phyloP scores from a whole-genome alignment of 768 basidiomycete genomes.

The Hirschioporus abietinus region DNA sequence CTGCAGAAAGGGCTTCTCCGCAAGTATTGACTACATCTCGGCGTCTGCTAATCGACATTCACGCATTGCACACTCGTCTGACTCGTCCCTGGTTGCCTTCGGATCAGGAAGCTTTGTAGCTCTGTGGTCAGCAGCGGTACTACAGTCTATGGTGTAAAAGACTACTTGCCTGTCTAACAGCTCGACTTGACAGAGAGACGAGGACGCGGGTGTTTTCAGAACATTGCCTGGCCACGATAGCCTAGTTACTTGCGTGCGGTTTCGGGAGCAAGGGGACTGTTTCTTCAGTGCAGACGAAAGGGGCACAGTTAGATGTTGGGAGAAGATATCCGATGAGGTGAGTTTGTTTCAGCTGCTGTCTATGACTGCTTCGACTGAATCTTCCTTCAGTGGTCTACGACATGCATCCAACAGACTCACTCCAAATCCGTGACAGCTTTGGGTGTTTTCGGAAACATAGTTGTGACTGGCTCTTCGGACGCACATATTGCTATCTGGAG shows the following conservation, averaged over 20 bases:
- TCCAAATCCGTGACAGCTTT: slow-evolving; percentile 64
- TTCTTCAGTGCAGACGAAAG: slow-evolving; percentile 74
- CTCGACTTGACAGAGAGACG: slow-evolving; percentile 32
- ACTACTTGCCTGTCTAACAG: slow-evolving; percentile 7
- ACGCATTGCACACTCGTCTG: slow-evolving; percentile 32
- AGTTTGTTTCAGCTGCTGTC: slow-evolving; percentile 30
- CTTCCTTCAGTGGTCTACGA: slow-evolving; percentile 51
- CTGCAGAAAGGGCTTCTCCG: background rate
- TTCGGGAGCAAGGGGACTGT: slow-evolving; percentile 33
- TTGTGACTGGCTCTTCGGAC: slow-evolving; percentile 84
- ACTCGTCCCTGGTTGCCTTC: slow-evolving; percentile 42
- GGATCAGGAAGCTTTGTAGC: slow-evolving; percentile 52
- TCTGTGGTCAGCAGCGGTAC: slow-evolving; percentile 52
- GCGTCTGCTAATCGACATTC: slow-evolving; percentile 44
- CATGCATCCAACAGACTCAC: slow-evolving; percentile 53
- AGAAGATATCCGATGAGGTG: slow-evolving; percentile 26
- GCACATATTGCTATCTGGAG: slow-evolving; percentile 73
- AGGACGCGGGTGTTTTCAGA: slow-evolving; percentile 50
- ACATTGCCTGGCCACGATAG: slow-evolving; percentile 76
- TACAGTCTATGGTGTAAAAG: slow-evolving; percentile 16
- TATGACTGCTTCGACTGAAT: slow-evolving; percentile 15
- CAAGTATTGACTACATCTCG: slow-evolving; percentile 35
- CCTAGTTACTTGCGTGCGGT: slow-evolving; percentile 72
- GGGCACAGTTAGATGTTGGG: slow-evolving; percentile 67
- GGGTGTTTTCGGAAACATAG: slow-evolving; percentile 37